phyloP scores from a whole-genome alignment of 805 yeast genomes.

The Metschnikowia picachoensis region DNA sequence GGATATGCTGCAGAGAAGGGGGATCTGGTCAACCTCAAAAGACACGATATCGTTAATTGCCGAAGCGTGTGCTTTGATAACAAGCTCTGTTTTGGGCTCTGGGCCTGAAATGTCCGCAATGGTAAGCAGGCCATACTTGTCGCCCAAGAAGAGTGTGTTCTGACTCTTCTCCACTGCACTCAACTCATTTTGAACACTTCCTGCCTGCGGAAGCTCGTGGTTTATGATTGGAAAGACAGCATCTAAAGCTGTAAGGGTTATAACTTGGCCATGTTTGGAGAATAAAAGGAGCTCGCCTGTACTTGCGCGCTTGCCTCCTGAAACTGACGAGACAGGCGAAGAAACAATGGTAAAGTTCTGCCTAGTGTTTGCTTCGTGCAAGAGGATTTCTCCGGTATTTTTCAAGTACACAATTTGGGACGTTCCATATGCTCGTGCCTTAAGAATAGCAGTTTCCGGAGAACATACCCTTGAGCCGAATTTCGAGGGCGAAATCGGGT shows the following conservation, averaged over 20 bases:
- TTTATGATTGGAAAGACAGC: background rate
- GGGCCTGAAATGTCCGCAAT: conserved; percentile 23
- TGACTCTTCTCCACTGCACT: conserved; percentile 36
- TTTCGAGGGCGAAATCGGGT: conserved; percentile 1
- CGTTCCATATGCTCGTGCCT: background rate
- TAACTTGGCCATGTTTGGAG: conserved; percentile 22
- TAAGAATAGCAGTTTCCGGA: background rate
- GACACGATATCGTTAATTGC: conserved; percentile 43
- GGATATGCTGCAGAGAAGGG: conserved; percentile 45
- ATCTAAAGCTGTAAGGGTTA: background rate
- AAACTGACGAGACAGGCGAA: conserved; percentile 1
- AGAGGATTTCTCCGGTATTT: background rate
- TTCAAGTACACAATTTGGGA: conserved; percentile 5
- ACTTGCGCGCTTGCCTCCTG: conserved; percentile 8
- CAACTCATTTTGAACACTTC: conserved; percentile 33
- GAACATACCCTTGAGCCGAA: too few relatives aligned
- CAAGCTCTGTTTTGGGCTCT: conserved; percentile 17
- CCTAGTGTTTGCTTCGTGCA: background rate
- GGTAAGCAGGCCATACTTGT: conserved; percentile 43
- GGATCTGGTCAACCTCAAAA: conserved; percentile 25
- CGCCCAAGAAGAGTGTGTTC: conserved; percentile 41
- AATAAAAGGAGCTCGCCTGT: conserved; percentile 15
- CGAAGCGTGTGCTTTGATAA: conserved; percentile 48
- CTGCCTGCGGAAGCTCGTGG: conserved; percentile 2
- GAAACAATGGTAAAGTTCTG: background rate